phyloP scores from a whole-genome alignment of 257 asterid genomes.

The Scutellaria barbata region DNA sequence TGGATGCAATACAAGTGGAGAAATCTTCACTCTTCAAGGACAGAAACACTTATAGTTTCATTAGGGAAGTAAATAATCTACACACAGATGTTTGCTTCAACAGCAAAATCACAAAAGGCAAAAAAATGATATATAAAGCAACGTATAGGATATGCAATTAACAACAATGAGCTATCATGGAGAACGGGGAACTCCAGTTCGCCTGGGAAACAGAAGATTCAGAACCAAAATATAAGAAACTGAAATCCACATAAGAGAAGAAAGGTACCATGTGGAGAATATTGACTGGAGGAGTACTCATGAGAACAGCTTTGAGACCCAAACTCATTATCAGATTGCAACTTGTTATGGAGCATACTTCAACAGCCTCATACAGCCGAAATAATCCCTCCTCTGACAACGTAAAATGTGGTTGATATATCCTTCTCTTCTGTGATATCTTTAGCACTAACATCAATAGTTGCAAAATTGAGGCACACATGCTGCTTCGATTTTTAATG shows the following conservation, averaged over 20 bases:
- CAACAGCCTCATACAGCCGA: constrained; percentile 63
- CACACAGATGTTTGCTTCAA: no score
- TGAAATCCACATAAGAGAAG: constrained; percentile 27
- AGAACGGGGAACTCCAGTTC: no score
- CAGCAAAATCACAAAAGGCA: no score
- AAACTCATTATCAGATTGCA: constrained; percentile 48
- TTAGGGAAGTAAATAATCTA: no score
- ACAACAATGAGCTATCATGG: no score
- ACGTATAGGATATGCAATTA: no score
- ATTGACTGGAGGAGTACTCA: constrained; percentile 73
- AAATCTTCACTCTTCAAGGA: no score
- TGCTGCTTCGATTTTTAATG: constrained; percentile 43
- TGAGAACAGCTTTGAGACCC: constrained; percentile 78
- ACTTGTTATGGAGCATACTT: constrained; percentile 48
- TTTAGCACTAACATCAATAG: constrained; percentile 60
- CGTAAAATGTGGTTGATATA: constrained; percentile 78
- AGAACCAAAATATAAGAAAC: constrained; percentile 18
- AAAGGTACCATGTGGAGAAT: constrained; percentile 62
- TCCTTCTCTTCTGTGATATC: constrained; percentile 79
- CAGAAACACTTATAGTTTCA: no score
- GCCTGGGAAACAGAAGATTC: no score
- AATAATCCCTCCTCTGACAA: constrained; percentile 61
- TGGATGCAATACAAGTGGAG: no score
- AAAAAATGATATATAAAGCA: no score
- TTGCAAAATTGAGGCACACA: constrained; percentile 60